Evolutionary conservation across 805 yeast species (phyloP).

Genomic region (Kluyveromyces aestuarii): DNA sequence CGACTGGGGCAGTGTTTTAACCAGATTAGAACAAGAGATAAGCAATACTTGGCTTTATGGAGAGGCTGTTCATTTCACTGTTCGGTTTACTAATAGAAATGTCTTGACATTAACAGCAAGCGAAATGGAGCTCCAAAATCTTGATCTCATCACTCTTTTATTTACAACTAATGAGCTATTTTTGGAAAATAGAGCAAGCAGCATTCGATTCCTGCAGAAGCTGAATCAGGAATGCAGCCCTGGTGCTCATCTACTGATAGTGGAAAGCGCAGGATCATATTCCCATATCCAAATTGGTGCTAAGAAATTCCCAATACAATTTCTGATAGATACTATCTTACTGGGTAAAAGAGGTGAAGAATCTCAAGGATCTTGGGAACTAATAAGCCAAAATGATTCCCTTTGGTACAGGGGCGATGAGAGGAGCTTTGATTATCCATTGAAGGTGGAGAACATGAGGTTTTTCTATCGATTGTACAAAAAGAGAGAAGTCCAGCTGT

Average conservation of each 20-base stretch:
- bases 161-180: constrained; percentile 87
- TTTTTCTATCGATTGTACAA: constrained; percentile 70
- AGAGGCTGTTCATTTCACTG: constrained; percentile 25
- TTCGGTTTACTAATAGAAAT: constrained; percentile 30
- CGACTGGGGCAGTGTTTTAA: constrained; percentile 56
- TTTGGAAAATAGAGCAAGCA: constrained; percentile 51
- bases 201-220: constrained; percentile 49
- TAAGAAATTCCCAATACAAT: constrained; percentile 75
- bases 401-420: constrained; percentile 66
- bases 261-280: constrained; percentile 87
- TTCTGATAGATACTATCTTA: constrained; percentile 63
- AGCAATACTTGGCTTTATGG: constrained; percentile 46
- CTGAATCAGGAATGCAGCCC: constrained; percentile 41
- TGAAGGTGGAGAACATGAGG: constrained; percentile 81
- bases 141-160: constrained; percentile 56
- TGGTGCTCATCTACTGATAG: constrained; percentile 56
- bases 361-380: constrained; percentile 56
- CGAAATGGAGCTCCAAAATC: constrained; percentile 17
- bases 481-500: constrained; percentile 30
- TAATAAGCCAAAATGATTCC: constrained; percentile 59
- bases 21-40: constrained; percentile 36
- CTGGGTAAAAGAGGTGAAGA: constrained; percentile 38
- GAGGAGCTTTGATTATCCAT: constrained; percentile 42
- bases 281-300: constrained; percentile 71
- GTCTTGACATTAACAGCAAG: constrained; percentile 25